These are phyloP conservation scores for Phytophthora tubulina DNA, from an alignment of 352 stramenopile species.

Conservation along the genomic window DNA sequence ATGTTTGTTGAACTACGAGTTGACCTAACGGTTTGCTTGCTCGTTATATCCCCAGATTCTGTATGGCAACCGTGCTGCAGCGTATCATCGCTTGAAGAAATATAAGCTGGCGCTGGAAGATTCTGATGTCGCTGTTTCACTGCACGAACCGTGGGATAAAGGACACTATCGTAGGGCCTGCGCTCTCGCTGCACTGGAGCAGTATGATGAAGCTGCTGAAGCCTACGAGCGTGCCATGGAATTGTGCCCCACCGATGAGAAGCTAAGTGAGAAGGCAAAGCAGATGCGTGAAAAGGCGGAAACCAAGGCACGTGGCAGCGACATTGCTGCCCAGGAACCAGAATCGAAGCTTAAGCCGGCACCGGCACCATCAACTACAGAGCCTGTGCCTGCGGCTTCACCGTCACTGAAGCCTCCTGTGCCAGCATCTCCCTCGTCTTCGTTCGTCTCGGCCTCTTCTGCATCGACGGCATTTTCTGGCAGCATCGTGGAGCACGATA, in stretches of 20 bases:
- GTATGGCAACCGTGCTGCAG: conserved; percentile 84
- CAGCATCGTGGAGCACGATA: conserved; percentile 74
- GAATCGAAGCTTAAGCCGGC: conserved; percentile 21
- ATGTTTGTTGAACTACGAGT: not conserved
- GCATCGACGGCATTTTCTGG: conserved; percentile 72
- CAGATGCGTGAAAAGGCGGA: conserved; percentile 65
- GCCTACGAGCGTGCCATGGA: conserved; percentile 77
- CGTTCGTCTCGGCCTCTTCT: conserved; percentile 19
- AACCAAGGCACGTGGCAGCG: conserved; percentile 14
- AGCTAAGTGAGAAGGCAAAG: conserved; percentile 68
- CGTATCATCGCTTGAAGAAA: conserved; percentile 78
- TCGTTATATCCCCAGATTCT: conserved; percentile 60
- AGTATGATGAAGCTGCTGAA: conserved; percentile 68
- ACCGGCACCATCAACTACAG: conserved; percentile 5
- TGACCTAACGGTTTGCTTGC: not conserved
- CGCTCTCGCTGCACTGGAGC: conserved; percentile 70
- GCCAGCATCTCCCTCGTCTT: conserved; percentile 24
- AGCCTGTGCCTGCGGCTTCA: conserved; percentile 11
- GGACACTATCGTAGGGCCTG: conserved; percentile 84
- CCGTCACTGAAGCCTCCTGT: conserved; percentile 33
- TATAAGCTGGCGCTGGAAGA: conserved; percentile 72
- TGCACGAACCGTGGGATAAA: conserved; percentile 86
- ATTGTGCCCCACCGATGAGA: conserved; percentile 73
- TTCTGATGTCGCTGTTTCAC: conserved; percentile 64
- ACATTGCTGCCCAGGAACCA: conserved; percentile 10